A percentile compares a stretch with the other conserved stretches of the same genome.
Evolutionary conservation across 2,329 filamentous ascomycete genomes (phyloP).

Genomic region (Penicillium sumatraense): DNA sequence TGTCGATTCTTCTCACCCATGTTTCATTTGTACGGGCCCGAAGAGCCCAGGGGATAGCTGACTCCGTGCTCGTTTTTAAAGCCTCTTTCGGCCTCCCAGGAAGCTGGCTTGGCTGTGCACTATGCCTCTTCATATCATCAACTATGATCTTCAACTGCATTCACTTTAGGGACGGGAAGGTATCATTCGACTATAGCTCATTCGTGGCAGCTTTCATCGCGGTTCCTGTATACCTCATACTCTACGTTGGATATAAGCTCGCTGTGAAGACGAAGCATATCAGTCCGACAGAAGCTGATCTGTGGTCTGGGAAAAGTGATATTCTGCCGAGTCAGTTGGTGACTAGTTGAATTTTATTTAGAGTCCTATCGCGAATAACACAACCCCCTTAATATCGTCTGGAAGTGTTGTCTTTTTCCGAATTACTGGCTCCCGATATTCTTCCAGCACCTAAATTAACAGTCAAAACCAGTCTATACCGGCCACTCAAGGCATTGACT

Average conservation of each 20-base stretch:
- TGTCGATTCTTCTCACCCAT: constrained; percentile 69
- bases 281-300: constrained; percentile 63
- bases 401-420: neutral
- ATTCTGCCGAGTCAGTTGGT: neutral
- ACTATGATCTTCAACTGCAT: constrained; percentile 83
- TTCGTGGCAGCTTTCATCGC: constrained; percentile 78
- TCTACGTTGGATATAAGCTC: constrained; percentile 71
- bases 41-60: constrained; percentile 61
- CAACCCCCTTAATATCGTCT: neutral
- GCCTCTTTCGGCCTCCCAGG: constrained; percentile 73
- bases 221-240: constrained; percentile 71
- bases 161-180: constrained; percentile 47
- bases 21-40: constrained; percentile 68
- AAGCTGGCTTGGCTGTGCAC: constrained; percentile 67
- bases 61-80: constrained; percentile 63
- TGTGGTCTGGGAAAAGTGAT: constrained; percentile 54
- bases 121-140: constrained; percentile 73
- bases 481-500: neutral
- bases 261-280: constrained; percentile 59
- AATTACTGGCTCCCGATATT: neutral
- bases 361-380: neutral
- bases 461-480: too few relatives aligned
- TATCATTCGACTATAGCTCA: constrained; percentile 68
- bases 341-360: neutral
- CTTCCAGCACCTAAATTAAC: too few relatives aligned